Conservation (phyloP, 208 protist species). For the Acanthamoeba culbertsoni region DNA sequence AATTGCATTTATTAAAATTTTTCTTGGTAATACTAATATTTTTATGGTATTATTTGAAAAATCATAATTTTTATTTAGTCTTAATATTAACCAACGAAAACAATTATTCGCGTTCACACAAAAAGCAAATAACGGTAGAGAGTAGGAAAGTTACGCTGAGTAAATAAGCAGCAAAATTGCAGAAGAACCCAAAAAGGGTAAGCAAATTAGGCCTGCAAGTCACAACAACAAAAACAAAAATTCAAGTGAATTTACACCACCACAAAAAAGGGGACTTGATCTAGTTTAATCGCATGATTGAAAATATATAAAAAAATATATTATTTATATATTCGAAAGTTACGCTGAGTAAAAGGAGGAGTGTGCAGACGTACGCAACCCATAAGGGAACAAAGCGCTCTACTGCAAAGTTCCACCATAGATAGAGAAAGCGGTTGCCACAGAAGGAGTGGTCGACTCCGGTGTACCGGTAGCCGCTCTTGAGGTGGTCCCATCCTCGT, state of each 20-base stretch:
- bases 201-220: background rate
- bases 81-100: background rate
- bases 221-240: too few species aligned
- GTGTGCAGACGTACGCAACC: background rate
- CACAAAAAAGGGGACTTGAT: too few species aligned
- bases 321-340: too few species aligned
- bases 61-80: too few species aligned
- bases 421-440: constrained; percentile 19
- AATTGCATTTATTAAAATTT: too few species aligned
- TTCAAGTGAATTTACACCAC: background rate
- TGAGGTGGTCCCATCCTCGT: background rate
- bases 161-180: background rate
- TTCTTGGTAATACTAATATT: too few species aligned
- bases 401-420: constrained; percentile 4
- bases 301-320: too few species aligned
- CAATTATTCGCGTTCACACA: background rate
- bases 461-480: background rate
- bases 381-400: background rate
- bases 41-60: too few species aligned
- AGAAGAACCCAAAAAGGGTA: background rate
- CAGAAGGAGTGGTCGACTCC: constrained; percentile 9
- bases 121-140: background rate
- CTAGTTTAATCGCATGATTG: too few species aligned
- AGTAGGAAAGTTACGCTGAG: background rate
- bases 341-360: background rate